phyloP scores from a whole-genome alignment of 106 monocot genomes.

The Iris macrosiphon region DNA sequence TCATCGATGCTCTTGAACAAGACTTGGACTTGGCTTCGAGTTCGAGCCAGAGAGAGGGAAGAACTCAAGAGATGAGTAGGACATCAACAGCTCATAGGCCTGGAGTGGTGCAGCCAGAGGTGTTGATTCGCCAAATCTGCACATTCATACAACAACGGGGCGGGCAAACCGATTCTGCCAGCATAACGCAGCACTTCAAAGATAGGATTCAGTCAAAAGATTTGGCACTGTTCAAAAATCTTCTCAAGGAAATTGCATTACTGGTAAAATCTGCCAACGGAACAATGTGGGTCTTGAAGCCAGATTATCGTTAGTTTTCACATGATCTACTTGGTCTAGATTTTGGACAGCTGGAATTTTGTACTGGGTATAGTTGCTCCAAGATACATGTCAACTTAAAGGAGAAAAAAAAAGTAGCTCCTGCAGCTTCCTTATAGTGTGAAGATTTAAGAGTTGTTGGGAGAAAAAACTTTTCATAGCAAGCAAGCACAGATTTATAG shows the following conservation, averaged over 20 bases:
- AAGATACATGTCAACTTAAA: no score
- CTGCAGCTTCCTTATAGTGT: no score
- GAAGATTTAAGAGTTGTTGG: no score
- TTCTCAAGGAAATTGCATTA: slow-evolving; percentile 81
- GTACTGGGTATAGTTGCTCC: no score
- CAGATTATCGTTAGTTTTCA: slow-evolving; percentile 37
- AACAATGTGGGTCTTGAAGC: slow-evolving; percentile 72
- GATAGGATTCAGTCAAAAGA: slow-evolving; percentile 55
- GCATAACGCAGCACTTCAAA: slow-evolving; percentile 75
- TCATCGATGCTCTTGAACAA: slow-evolving; percentile 47
- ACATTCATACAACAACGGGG: slow-evolving; percentile 74
- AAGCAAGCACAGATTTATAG: no score
- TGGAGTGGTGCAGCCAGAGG: slow-evolving; percentile 58
- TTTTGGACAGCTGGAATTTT: no score
- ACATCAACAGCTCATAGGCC: slow-evolving; percentile 19
- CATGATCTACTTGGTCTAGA: no score
- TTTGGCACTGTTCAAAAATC: slow-evolving; percentile 63
- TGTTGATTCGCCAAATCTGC: slow-evolving; percentile 80
- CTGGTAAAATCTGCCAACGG: slow-evolving; percentile 43
- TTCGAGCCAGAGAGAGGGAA: slow-evolving; percentile 7
- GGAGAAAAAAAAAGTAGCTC: no score
- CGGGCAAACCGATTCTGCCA: slow-evolving; percentile 44
- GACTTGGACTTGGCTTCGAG: slow-evolving; percentile 26
- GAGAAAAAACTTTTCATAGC: no score
- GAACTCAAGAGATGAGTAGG: slow-evolving; percentile 4